phyloP scores from a whole-genome alignment of 495 filamentous ascomycete genomes.

The Lophiotrema nucula region DNA sequence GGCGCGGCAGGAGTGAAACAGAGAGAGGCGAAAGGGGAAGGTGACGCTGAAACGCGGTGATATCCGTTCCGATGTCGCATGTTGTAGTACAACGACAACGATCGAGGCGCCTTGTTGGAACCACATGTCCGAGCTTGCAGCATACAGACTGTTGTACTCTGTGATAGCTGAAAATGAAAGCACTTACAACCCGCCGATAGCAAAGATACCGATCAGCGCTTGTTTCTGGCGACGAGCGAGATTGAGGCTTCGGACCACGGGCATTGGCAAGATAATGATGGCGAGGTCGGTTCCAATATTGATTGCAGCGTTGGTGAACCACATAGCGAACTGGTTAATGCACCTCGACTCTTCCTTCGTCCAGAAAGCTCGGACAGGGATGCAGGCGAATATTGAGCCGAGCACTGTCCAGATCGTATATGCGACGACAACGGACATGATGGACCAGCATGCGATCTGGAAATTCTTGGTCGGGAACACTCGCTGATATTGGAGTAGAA shows the following conservation, averaged over 20 bases:
- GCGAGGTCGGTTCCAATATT: slow-evolving; percentile 55
- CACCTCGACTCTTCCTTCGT: slow-evolving; percentile 36
- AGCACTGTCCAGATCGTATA: slow-evolving; percentile 36
- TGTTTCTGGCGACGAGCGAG: slow-evolving; percentile 34
- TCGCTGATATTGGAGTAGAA: slow-evolving; percentile 36
- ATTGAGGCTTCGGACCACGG: slow-evolving; percentile 31
- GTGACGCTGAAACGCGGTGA: background rate
- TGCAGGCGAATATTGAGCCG: slow-evolving; percentile 38
- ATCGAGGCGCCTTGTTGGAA: background rate
- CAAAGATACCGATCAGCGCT: slow-evolving; percentile 36
- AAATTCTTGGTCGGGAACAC: slow-evolving; percentile 30
- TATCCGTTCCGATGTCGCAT: background rate
- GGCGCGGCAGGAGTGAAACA: background rate
- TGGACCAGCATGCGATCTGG: slow-evolving; percentile 23
- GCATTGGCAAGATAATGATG: slow-evolving; percentile 44
- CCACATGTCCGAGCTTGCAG: background rate
- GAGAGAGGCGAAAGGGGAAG: background rate
- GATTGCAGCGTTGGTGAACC: slow-evolving; percentile 51
- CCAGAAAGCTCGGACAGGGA: slow-evolving; percentile 43
- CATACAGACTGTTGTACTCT: background rate
- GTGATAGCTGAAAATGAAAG: background rate
- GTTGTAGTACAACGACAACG: background rate
- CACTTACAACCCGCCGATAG: slow-evolving; percentile 38
- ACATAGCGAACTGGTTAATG: slow-evolving; percentile 47
- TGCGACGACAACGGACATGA: slow-evolving; percentile 26